Evolutionary conservation across 345 rosid species (phyloP).

Genomic region (Barbarea vulgaris): DNA sequence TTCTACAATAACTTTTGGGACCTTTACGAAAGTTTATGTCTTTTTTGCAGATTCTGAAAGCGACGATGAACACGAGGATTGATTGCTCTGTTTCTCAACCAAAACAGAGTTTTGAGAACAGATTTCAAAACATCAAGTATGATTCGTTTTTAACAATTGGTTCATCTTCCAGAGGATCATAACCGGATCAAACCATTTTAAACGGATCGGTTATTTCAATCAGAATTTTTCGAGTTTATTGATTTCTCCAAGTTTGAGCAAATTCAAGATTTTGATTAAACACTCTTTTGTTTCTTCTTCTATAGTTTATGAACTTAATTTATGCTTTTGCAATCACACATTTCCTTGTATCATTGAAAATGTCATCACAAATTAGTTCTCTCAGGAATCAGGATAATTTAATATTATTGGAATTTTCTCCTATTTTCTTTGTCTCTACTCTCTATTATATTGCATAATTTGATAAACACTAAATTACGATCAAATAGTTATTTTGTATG

Average conservation of each 20-base stretch:
- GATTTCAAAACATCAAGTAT: constrained; percentile 5
- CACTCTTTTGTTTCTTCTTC: background rate
- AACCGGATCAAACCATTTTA: constrained; percentile 11
- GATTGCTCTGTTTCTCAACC: constrained; percentile 28
- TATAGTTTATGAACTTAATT: background rate
- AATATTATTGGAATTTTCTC: background rate
- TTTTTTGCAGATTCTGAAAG: constrained; percentile 75
- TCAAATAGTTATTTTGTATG: too few species aligned
- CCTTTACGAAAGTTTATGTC: background rate
- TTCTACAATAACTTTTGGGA: background rate
- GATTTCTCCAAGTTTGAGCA: constrained; percentile 21
- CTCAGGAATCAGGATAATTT: background rate
- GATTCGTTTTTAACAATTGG: background rate
- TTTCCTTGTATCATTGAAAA: background rate
- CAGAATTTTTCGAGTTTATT: background rate
- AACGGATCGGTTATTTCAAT: constrained; percentile 21
- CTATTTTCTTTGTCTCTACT: too few species aligned
- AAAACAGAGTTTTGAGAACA: constrained; percentile 1
- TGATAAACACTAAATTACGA: too few species aligned
- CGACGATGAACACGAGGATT: constrained; percentile 81
- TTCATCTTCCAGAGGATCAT: constrained; percentile 2
- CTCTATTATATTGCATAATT: background rate
- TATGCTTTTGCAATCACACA: constrained; percentile 17
- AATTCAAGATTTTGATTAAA: constrained; percentile 22
- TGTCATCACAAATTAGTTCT: background rate